phyloP scores from a whole-genome alignment of 345 rosid species.

The Aegle marmelos region DNA sequence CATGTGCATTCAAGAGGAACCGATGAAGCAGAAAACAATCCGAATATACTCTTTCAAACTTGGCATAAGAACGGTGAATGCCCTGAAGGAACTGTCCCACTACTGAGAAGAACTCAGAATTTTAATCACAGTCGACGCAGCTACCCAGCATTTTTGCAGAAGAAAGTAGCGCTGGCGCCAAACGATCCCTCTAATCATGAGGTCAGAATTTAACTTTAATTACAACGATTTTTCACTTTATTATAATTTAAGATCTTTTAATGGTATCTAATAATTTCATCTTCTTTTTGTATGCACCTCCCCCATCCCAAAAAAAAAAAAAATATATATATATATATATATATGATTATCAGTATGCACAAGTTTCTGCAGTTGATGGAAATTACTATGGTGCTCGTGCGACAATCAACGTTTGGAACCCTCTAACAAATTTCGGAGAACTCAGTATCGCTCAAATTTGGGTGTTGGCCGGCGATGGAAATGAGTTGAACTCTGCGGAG shows the following conservation, averaged over 20 bases:
- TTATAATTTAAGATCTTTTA: no score
- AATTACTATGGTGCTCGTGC: constrained; percentile 22
- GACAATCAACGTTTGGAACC: constrained; percentile 22
- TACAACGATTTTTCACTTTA: background rate
- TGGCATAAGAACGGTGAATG: constrained; percentile 23
- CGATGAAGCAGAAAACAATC: background rate
- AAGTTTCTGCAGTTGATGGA: background rate
- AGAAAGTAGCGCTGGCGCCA: background rate
- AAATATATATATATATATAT: no score
- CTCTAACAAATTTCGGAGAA: constrained; percentile 3
- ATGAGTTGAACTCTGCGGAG: constrained; percentile 2
- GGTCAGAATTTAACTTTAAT: constrained; percentile 3
- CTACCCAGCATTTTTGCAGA: background rate
- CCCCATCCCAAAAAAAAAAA: no score
- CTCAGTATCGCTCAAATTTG: constrained; percentile 18
- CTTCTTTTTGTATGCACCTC: background rate
- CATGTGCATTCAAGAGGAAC: constrained; percentile 4
- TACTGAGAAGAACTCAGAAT: constrained; percentile 14
- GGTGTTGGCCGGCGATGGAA: background rate
- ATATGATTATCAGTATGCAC: constrained; percentile 11
- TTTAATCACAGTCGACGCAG: background rate
- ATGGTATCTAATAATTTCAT: background rate
- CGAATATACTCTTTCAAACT: background rate
- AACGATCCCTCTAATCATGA: background rate
- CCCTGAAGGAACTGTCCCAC: constrained; percentile 30